Evolutionary conservation across 768 basidiomycete species (phyloP).

Genomic region (Termitomyces sp.): DNA sequence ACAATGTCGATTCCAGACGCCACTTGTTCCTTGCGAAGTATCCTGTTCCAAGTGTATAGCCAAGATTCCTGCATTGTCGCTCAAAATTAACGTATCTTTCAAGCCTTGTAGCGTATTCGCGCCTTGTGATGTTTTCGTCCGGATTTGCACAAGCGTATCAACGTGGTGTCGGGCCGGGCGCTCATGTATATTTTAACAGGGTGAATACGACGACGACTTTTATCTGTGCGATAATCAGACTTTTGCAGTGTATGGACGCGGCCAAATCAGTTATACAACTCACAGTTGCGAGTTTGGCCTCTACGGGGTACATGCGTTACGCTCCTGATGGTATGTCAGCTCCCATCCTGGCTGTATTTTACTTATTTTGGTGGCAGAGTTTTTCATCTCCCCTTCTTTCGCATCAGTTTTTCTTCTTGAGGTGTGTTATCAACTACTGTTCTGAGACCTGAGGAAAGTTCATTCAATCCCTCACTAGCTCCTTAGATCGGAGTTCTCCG

Average conservation of each 20-base stretch:
- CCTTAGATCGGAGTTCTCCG: neutral
- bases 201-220: constrained; percentile 25
- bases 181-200: constrained; percentile 65
- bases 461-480: neutral
- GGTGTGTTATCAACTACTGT: too few relatives aligned
- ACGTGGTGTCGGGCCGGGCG: constrained; percentile 57
- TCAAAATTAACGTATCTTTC: neutral
- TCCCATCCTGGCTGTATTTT: neutral
- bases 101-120: constrained; percentile 37
- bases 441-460: too few relatives aligned
- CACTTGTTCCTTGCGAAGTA: constrained; percentile 55
- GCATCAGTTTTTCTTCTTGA: too few relatives aligned
- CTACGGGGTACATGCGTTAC: neutral
- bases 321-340: neutral
- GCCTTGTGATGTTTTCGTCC: constrained; percentile 73
- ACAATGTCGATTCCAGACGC: constrained; percentile 38
- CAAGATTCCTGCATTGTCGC: neutral
- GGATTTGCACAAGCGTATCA: constrained; percentile 81
- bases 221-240: constrained; percentile 1
- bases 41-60: constrained; percentile 70
- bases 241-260: neutral
- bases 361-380: too few relatives aligned
- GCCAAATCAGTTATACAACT: neutral
- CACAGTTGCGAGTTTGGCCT: neutral
- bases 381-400: too few relatives aligned